These are phyloP conservation scores for Sporobolomyces pararoseus DNA, from an alignment of 768 basidiomycete species.

Conservation along the genomic window DNA sequence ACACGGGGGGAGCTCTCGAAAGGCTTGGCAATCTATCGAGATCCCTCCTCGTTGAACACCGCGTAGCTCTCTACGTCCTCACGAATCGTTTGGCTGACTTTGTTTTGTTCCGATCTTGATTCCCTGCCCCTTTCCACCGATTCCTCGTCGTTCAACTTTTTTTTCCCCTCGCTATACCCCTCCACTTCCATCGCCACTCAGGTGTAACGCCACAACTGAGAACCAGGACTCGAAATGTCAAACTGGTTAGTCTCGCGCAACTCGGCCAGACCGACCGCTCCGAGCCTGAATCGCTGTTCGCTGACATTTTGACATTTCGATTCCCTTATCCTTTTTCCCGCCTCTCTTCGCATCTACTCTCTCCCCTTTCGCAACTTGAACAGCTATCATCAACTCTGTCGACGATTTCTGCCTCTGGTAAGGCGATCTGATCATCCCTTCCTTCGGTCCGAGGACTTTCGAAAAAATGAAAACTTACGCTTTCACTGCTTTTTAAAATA, in stretches of 20 bases:
- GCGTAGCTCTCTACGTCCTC: no score
- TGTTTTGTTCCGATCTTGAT: no score
- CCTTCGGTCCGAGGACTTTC: no score
- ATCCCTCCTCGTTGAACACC: neutral
- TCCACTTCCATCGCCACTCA: neutral
- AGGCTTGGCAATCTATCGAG: slow-evolving; percentile 4
- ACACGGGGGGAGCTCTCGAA: neutral
- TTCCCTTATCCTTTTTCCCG: no score
- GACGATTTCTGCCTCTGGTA: slow-evolving; percentile 44
- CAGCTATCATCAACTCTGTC: slow-evolving; percentile 45
- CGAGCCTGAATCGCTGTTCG: no score
- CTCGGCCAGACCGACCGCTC: no score
- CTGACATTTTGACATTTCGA: no score
- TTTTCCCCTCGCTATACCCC: neutral
- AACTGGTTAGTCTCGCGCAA: no score
- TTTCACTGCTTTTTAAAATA: neutral
- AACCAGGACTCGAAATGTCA: slow-evolving; percentile 39
- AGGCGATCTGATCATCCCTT: neutral
- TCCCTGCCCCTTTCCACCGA: no score
- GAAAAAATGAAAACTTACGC: neutral
- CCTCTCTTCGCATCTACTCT: no score
- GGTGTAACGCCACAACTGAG: slow-evolving; percentile 42
- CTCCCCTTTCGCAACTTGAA: neutral
- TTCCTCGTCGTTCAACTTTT: no score
- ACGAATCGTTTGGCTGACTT: no score